Percentiles rank a stretch among this genome's conserved stretches.
These are phyloP conservation scores for Melanogaster broomeanus DNA, from an alignment of 768 basidiomycete genomes.

Conservation along the genomic window DNA sequence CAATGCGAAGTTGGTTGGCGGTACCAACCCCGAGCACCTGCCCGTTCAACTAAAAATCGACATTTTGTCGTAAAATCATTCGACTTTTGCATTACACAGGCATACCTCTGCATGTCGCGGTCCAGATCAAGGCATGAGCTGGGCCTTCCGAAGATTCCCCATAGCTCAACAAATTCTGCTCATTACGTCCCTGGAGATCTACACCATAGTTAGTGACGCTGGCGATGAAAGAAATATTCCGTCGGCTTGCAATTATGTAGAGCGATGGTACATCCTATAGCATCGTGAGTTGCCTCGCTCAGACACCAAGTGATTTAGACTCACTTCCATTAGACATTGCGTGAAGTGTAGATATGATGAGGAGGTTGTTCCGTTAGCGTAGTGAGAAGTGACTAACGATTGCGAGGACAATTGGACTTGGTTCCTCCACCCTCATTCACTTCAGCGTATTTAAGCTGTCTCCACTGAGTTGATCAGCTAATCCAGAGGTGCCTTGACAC, in stretches of 20 bases:
- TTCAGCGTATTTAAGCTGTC: slow-evolving; percentile 25
- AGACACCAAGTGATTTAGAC: slow-evolving; percentile 3
- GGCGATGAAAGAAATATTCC: background rate
- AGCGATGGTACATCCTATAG: slow-evolving; percentile 31
- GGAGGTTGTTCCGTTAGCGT: background rate
- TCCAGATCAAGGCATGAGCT: slow-evolving; percentile 48
- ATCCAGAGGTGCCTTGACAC: background rate
- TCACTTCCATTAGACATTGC: slow-evolving; percentile 24
- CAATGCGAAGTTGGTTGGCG: slow-evolving; percentile 43
- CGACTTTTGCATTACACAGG: background rate
- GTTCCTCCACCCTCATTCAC: background rate
- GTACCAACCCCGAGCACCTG: slow-evolving; percentile 48
- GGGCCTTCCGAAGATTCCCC: slow-evolving; percentile 43
- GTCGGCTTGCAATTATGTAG: slow-evolving; percentile 49
- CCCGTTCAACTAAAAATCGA: slow-evolving; percentile 44
- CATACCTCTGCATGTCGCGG: slow-evolving; percentile 58
- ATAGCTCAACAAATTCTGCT: slow-evolving; percentile 41
- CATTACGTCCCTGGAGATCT: slow-evolving; percentile 40
- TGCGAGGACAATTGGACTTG: background rate
- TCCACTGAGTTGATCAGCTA: slow-evolving; percentile 5
- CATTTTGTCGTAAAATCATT: slow-evolving; percentile 1
- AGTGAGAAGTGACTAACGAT: background rate
- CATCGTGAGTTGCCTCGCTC: slow-evolving; percentile 9
- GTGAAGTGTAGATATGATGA: background rate
- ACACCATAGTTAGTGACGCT: background rate